Conservation (phyloP, 441 rosid genomes). For the Aleurites moluccanus region DNA sequence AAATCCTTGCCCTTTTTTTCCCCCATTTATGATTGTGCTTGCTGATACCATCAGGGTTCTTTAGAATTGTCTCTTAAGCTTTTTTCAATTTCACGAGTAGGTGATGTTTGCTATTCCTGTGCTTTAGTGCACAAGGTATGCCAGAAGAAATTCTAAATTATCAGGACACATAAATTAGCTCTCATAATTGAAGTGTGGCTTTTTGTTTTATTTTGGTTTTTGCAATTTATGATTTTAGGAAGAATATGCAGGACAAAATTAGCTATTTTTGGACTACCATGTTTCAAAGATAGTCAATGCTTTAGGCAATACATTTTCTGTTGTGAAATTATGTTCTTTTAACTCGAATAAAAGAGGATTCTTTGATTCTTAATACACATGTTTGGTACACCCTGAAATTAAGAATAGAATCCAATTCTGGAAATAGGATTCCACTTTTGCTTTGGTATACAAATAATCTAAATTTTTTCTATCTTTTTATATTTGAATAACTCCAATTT, state of each 20-base stretch:
- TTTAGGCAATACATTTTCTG: not conserved
- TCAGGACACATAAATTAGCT: not conserved
- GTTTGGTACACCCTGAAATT: no score
- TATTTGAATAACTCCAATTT: no score
- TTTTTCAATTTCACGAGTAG: not conserved
- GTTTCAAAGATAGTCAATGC: not conserved
- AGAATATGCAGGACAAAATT: not conserved
- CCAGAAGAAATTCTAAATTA: not conserved
- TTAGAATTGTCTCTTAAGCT: not conserved
- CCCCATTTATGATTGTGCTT: not conserved
- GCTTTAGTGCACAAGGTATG: not conserved
- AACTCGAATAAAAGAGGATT: not conserved
- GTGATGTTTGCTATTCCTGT: not conserved
- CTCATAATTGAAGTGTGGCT: not conserved
- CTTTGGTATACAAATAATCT: no score
- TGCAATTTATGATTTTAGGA: not conserved
- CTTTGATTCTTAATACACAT: not conserved
- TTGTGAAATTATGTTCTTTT: not conserved
- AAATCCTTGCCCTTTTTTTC: not conserved
- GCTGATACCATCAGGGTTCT: constrained; percentile 2
- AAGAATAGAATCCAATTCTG: no score
- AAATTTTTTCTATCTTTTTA: no score
- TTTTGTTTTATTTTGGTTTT: not conserved
- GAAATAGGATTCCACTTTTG: no score
- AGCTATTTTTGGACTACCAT: not conserved